These are phyloP conservation scores for Pyrenopolyporus hunteri DNA, from an alignment of 495 filamentous ascomycete species.

Conservation along the genomic window DNA sequence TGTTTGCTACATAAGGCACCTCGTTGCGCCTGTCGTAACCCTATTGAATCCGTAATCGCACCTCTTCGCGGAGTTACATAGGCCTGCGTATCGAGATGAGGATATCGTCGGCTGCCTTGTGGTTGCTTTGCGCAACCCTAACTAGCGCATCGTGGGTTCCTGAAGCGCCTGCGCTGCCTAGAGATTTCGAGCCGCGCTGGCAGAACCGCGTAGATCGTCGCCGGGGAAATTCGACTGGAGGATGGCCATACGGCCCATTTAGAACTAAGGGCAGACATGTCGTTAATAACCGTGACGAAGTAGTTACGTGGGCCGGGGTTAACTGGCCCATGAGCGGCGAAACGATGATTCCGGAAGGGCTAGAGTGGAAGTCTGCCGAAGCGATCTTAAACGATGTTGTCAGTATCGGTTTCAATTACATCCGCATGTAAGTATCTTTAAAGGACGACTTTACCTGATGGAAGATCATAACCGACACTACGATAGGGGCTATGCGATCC, in stretches of 20 bases:
- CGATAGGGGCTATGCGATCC: constrained; percentile 56
- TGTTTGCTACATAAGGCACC: constrained; percentile 6
- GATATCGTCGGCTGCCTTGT: constrained; percentile 6
- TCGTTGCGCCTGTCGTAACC: background rate
- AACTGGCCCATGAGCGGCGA: constrained; percentile 62
- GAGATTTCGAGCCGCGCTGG: constrained; percentile 20
- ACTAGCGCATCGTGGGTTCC: constrained; percentile 26
- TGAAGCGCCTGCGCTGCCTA: background rate
- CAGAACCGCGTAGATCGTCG: constrained; percentile 13
- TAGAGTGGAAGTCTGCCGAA: constrained; percentile 58
- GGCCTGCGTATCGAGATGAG: constrained; percentile 13
- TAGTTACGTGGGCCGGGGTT: constrained; percentile 58
- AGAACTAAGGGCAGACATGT: constrained; percentile 53
- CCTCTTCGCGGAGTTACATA: background rate
- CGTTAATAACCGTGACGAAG: constrained; percentile 49
- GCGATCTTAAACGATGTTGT: constrained; percentile 56
- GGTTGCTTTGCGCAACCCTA: constrained; percentile 14
- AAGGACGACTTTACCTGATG: background rate
- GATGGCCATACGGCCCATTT: constrained; percentile 45
- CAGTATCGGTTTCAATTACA: constrained; percentile 56
- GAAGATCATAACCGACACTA: background rate
- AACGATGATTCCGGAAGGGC: constrained; percentile 63
- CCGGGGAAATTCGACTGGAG: constrained; percentile 15
- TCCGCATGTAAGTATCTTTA: constrained; percentile 53
- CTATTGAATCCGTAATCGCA: background rate